These are phyloP conservation scores for Warburgia ugandensis DNA, from an alignment of 164 flowering plant genomes.

Conservation along the genomic window DNA sequence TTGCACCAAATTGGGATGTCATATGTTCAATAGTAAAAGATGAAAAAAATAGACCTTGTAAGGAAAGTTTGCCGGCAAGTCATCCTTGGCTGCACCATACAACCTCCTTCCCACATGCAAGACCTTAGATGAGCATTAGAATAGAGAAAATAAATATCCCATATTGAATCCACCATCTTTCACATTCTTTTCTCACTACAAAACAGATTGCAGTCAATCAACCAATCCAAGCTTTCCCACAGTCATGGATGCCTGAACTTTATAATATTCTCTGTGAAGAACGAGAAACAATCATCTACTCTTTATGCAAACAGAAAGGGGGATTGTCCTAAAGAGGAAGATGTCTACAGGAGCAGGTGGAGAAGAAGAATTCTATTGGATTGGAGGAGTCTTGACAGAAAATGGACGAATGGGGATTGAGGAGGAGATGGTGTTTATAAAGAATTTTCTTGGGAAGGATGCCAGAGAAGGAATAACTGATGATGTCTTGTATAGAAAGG, in stretches of 20 bases:
- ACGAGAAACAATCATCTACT: not conserved
- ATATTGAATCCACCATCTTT: too few species aligned
- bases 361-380: conserved; percentile 14
- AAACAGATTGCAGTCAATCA: not conserved
- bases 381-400: conserved; percentile 4
- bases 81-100: conserved; percentile 63
- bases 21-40: not conserved
- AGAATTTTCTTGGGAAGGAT: conserved; percentile 1
- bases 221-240: conserved; percentile 12
- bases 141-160: not conserved
- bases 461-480: not conserved
- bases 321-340: conserved; percentile 3
- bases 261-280: not conserved
- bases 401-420: conserved; percentile 13
- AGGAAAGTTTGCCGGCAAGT: conserved; percentile 41
- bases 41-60: not conserved
- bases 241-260: conserved; percentile 1
- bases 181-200: not conserved
- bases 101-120: conserved; percentile 39
- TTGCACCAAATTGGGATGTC: not conserved
- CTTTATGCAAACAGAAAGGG: not conserved
- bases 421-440: conserved; percentile 7
- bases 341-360: not conserved
- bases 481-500: not conserved
- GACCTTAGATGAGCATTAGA: conserved; percentile 36